A percentile compares a stretch with the other conserved stretches of the same genome.
phyloP scores from a whole-genome alignment of 2,329 filamentous ascomycete genomes.

The Furcasterigmium furcatum region DNA sequence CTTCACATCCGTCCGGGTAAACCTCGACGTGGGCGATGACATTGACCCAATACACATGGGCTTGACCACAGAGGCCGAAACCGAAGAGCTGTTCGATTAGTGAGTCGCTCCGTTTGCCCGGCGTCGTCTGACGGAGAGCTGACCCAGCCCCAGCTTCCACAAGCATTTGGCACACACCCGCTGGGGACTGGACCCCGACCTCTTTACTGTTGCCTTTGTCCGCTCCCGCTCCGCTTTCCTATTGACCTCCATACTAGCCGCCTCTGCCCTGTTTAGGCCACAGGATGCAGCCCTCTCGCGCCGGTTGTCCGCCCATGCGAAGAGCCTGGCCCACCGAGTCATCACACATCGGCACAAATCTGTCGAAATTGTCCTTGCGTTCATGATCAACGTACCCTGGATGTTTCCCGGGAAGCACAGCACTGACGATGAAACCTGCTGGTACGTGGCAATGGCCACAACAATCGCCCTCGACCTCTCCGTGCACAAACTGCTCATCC shows the following conservation, averaged over 20 bases:
- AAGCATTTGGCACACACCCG: conserved; percentile 68
- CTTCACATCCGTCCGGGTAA: conserved; percentile 62
- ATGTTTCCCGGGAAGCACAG: conserved; percentile 66
- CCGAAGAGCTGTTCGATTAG: conserved; percentile 62
- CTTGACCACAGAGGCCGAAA: conserved; percentile 63
- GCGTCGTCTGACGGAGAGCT: neutral
- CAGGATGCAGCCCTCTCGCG: conserved; percentile 62
- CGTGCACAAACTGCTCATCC: conserved; percentile 65
- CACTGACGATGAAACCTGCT: conserved; percentile 70
- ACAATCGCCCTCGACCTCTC: conserved; percentile 68
- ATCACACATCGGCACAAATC: conserved; percentile 62
- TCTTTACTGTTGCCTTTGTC: conserved; percentile 65
- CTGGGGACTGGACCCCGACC: conserved; percentile 67
- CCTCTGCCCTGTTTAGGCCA: conserved; percentile 65
- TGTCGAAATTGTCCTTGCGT: conserved; percentile 70
- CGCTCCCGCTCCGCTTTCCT: conserved; percentile 67
- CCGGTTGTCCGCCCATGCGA: conserved; percentile 61
- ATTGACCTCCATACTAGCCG: conserved; percentile 68
- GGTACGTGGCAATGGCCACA: conserved; percentile 67
- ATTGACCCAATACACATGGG: conserved; percentile 69
- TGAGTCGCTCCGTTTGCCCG: conserved; percentile 31
- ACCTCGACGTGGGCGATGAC: conserved; percentile 59
- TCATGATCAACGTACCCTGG: conserved; percentile 76
- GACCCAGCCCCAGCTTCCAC: conserved; percentile 53
- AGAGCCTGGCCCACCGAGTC: conserved; percentile 58